Base-by-base conservation (phyloP, 2,329 filamentous ascomycete species). In the Cordyceps tenuipes region DNA sequence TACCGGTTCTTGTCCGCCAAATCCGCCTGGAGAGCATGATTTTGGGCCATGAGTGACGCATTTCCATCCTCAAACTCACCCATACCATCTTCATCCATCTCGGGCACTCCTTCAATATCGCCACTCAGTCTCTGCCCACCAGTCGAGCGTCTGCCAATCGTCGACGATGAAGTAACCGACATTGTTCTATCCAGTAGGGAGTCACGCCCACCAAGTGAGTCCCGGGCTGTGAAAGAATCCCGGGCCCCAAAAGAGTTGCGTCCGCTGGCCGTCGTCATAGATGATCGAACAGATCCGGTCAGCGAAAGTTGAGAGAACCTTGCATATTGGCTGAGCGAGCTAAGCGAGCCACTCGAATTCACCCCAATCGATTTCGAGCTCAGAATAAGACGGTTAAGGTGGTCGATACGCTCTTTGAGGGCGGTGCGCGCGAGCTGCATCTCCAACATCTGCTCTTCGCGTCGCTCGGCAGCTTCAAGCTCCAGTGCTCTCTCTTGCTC, bases 341-440 rank as follows among this genome's bases (percentile, higher is more conserved):
- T 90, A 65, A 86, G 85, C 1, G 86, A 85, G 23, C 88, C 86
- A 65, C 86, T 87, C 36, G 79, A 81, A 72, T 99, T 99, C 59
- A 99, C 94, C 5, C 94, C 94, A 6, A 90, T 89, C 5, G 93
- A 97, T 71, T 97, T 97, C 17, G 93, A 97, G 71, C 91, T 96
- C 62, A 99, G 77, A 64, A 99, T 97, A 54, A 99, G 79, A 52
- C 93, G 87, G 74, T 97, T 99, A 51, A 99, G 80, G 73, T 99
- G 94, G 71, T 97, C 92, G 67, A 99, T 99, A 34, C 94, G 87
- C 77, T 99, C 94, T 72, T 97, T 99, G 59, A 99, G 77, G 0
- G 94, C 94, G 0, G 94, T 99, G 47, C 94, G 86, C 36, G 94
- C 94, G 51, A 99, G 82, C 71, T 99, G 94, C 90, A 99, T 97